Percentiles rank a stretch among this genome's conserved stretches.
Evolutionary conservation across 202 grass and related monocot species (phyloP).

Genomic region (Cymbopogon flexuosus): DNA sequence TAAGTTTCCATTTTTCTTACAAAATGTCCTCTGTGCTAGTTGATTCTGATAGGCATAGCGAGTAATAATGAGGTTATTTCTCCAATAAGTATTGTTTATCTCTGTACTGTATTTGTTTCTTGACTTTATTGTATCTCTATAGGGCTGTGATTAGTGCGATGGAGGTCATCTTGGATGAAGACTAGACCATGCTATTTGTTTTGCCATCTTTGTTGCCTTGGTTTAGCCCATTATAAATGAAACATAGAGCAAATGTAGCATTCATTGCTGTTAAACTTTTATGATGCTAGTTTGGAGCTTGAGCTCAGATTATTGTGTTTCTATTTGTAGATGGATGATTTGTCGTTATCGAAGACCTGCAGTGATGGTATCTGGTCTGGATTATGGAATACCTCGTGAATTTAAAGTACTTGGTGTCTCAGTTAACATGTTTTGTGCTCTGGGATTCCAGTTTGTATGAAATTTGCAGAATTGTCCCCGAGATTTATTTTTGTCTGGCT

Average conservation of each 20-base stretch:
- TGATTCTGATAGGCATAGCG: conserved; percentile 10
- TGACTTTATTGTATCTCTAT: conserved; percentile 57
- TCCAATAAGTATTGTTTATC: conserved; percentile 3
- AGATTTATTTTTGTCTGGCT: not conserved
- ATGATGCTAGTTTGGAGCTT: conserved; percentile 20
- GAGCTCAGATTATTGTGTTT: conserved; percentile 50
- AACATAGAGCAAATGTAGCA: conserved; percentile 20
- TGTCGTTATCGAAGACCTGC: conserved; percentile 38
- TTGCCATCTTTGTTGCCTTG: conserved; percentile 7
- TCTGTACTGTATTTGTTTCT: conserved; percentile 18
- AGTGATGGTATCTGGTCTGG: conserved; percentile 43
- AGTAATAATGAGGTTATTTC: not conserved
- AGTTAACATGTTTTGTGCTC: conserved; percentile 29
- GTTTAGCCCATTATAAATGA: conserved; percentile 26
- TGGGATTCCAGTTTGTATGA: conserved; percentile 8
- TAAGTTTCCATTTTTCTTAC: conserved; percentile 12
- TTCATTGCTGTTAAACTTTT: conserved; percentile 41
- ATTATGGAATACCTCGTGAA: conserved; percentile 34
- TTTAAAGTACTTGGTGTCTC: conserved; percentile 31
- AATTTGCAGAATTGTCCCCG: not conserved
- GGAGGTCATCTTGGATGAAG: conserved; percentile 57
- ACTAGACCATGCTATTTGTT: conserved; percentile 25
- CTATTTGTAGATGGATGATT: conserved; percentile 93
- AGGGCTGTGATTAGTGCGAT: conserved; percentile 65
- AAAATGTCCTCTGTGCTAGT: not conserved